These are phyloP conservation scores for Fusarium oligoseptatum DNA, from an alignment of 2,329 filamentous ascomycete species.

Conservation along the genomic window DNA sequence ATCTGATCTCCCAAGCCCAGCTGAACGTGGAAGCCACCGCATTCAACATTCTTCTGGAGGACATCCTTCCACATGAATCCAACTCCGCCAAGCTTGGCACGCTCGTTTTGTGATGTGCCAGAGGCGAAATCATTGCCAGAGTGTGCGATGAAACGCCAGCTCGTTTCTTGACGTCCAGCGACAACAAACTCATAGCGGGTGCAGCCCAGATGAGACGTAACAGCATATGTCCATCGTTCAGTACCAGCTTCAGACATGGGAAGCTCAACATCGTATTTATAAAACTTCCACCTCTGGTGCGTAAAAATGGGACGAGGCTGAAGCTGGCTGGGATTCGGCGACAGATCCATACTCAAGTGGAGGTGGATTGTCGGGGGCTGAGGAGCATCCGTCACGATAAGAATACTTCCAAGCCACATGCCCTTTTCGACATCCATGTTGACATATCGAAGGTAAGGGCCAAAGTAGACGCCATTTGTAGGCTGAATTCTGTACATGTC, in stretches of 20 bases:
- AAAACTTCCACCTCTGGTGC: slow-evolving; percentile 96
- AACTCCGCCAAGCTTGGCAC: slow-evolving; percentile 86
- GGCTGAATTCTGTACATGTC: slow-evolving; percentile 95
- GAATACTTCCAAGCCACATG: slow-evolving; percentile 91
- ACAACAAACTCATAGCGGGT: slow-evolving; percentile 98
- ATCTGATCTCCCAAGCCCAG: slow-evolving; percentile 94
- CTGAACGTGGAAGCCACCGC: slow-evolving; percentile 94
- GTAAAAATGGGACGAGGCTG: slow-evolving; percentile 85
- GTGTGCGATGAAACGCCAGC: slow-evolving; percentile 96
- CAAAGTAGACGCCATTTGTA: slow-evolving; percentile 98
- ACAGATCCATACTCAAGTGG: slow-evolving; percentile 89
- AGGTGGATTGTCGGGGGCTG: slow-evolving; percentile 97
- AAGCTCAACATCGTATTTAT: slow-evolving; percentile 91
- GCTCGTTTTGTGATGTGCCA: slow-evolving; percentile 87
- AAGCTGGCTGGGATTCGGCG: slow-evolving; percentile 90
- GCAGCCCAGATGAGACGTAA: slow-evolving; percentile 95
- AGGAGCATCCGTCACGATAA: slow-evolving; percentile 90
- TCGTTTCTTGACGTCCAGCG: slow-evolving; percentile 88
- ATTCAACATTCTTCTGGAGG: slow-evolving; percentile 95
- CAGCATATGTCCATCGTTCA: slow-evolving; percentile 95
- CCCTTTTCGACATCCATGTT: slow-evolving; percentile 97
- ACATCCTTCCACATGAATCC: slow-evolving; percentile 99
- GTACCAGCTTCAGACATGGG: slow-evolving; percentile 86
- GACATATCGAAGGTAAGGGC: slow-evolving; percentile 92
- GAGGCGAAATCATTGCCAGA: slow-evolving; percentile 97